These are phyloP conservation scores for Nemania sp. DNA, from an alignment of 2,329 filamentous ascomycete genomes.

Conservation along the genomic window DNA sequence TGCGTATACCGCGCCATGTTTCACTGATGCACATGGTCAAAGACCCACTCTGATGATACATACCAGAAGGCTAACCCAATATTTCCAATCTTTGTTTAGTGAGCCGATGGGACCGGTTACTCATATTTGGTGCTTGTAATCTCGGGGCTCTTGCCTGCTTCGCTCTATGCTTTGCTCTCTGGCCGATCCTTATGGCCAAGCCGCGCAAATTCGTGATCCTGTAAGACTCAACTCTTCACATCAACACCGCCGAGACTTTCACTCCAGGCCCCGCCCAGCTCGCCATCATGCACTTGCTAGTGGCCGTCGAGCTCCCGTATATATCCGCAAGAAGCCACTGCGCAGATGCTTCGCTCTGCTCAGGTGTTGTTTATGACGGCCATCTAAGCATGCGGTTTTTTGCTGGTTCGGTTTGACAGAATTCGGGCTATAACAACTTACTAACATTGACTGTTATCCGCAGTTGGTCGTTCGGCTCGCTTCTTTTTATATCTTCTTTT, in stretches of 20 bases:
- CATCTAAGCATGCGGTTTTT: too few species aligned
- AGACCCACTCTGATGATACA: conserved; percentile 29
- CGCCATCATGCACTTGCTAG: conserved; percentile 15
- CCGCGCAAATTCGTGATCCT: conserved; percentile 95
- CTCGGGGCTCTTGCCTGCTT: conserved; percentile 88
- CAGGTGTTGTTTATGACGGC: too few species aligned
- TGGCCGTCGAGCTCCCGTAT: conserved; percentile 23
- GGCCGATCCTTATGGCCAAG: conserved; percentile 77
- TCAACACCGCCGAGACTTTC: conserved; percentile 24
- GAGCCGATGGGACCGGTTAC: conserved; percentile 92
- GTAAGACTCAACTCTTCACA: conserved; percentile 60
- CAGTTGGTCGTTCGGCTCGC: conserved; percentile 93
- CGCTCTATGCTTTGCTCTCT: conserved; percentile 87
- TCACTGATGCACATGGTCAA: conserved; percentile 45
- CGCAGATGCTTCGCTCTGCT: too few species aligned
- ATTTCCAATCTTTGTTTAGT: conserved; percentile 59
- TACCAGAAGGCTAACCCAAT: conserved; percentile 36
- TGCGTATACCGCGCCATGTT: conserved; percentile 51
- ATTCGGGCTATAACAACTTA: neutral
- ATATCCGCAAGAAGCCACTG: conserved; percentile 38
- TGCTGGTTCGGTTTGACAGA: neutral
- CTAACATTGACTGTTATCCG: conserved; percentile 39
- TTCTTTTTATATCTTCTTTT: conserved; percentile 89
- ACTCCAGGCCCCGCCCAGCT: conserved; percentile 24
- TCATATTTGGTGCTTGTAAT: conserved; percentile 92